These are phyloP conservation scores for Coemansia sp. DNA, from an alignment of 192 early-diverging fungal species.

Conservation along the genomic window DNA sequence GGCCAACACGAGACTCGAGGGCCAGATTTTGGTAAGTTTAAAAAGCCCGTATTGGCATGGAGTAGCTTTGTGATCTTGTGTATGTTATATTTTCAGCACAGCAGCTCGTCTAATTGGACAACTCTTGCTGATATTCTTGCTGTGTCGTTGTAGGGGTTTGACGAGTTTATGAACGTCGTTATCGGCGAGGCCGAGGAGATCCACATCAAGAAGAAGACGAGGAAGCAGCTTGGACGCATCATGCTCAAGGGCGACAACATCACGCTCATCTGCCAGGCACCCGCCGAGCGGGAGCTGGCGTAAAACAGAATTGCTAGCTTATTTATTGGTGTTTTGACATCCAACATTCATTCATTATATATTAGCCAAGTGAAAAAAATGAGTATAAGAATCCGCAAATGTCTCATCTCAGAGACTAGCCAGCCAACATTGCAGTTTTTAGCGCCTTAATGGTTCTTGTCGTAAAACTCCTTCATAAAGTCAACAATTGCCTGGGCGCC, in stretches of 20 bases:
- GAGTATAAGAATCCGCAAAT: too few species aligned
- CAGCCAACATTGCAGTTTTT: neutral
- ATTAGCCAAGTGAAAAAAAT: too few species aligned
- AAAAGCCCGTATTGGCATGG: too few species aligned
- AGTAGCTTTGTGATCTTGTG: too few species aligned
- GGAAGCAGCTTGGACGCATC: slow-evolving; percentile 77
- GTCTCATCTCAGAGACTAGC: too few species aligned
- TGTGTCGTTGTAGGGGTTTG: slow-evolving; percentile 73
- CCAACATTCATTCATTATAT: too few species aligned
- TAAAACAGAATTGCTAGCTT: neutral
- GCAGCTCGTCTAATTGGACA: too few species aligned
- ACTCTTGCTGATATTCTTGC: too few species aligned
- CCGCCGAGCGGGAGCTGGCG: neutral
- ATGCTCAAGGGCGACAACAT: slow-evolving; percentile 98
- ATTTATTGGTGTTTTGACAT: too few species aligned
- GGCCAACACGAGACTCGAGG: slow-evolving; percentile 82
- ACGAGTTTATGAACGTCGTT: slow-evolving; percentile 98
- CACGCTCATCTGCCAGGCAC: slow-evolving; percentile 67
- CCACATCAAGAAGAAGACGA: slow-evolving; percentile 70
- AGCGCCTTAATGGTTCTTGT: slow-evolving; percentile 12
- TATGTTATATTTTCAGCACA: too few species aligned
- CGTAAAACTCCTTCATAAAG: slow-evolving; percentile 81
- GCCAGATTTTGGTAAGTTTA: slow-evolving; percentile 78
- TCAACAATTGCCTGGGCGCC: slow-evolving; percentile 72
- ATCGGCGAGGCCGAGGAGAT: slow-evolving; percentile 88